Evolutionary conservation across 805 yeast species (phyloP).

Genomic region (Clavispora santaluciae): DNA sequence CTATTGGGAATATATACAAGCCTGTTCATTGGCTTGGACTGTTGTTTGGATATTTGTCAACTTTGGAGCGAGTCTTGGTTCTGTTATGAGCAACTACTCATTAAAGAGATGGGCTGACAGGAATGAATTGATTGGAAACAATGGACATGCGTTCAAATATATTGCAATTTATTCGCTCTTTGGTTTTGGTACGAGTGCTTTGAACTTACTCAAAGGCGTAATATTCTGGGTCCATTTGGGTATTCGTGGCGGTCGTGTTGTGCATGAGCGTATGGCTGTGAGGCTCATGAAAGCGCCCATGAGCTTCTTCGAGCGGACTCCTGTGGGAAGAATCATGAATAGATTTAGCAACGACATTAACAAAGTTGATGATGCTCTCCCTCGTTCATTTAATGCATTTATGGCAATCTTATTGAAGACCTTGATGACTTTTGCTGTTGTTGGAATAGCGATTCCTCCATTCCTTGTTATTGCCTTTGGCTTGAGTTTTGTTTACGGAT

Average conservation of each 20-base stretch:
- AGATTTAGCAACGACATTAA: slow-evolving; percentile 61
- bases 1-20: slow-evolving; percentile 51
- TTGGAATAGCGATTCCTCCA: slow-evolving; percentile 51
- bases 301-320: slow-evolving; percentile 66
- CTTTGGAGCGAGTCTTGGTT: slow-evolving; percentile 25
- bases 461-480: slow-evolving; percentile 44
- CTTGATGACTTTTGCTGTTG: slow-evolving; percentile 45
- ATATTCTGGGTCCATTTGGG: slow-evolving; percentile 51
- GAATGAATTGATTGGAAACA: slow-evolving; percentile 37
- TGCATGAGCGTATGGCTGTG: slow-evolving; percentile 55
- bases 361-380: slow-evolving; percentile 51
- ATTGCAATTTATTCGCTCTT: slow-evolving; percentile 52
- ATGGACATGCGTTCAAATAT: slow-evolving; percentile 40
- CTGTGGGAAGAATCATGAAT: slow-evolving; percentile 61
- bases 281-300: slow-evolving; percentile 57
- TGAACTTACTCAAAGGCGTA: slow-evolving; percentile 43
- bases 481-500: slow-evolving; percentile 54
- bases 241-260: slow-evolving; percentile 48
- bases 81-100: slow-evolving; percentile 54
- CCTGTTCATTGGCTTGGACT: slow-evolving; percentile 53
- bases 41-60: slow-evolving; percentile 29
- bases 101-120: slow-evolving; percentile 65
- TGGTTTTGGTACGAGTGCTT: slow-evolving; percentile 49
- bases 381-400: slow-evolving; percentile 48
- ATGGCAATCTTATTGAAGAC: slow-evolving; percentile 43